Evolutionary conservation across 73 alveolate genomes (phyloP), one percentile per base, ranked within the genome.

Genomic region (Paramecium primaurelia): DNA sequence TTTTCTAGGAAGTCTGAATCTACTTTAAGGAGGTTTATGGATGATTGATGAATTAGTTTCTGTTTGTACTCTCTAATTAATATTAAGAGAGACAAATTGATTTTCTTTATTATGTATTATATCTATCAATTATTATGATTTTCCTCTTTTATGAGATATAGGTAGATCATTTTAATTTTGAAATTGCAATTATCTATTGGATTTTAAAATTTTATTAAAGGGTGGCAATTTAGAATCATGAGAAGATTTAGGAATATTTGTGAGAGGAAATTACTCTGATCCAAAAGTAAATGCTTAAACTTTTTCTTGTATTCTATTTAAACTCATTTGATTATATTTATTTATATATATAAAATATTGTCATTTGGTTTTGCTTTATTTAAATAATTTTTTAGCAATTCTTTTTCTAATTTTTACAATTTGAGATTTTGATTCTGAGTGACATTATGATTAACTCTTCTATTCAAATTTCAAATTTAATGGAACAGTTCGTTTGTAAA

Each of bases 361-460:
- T 64, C 84, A 64, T 64, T 64, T 64, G 84, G 84, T n/a, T 64
- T 64, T 64, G 42, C 51, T 16, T 34, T 64, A 64, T 64, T 64
- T 42, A 75, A 75, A 22, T 42, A 38, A 30, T 75, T 75, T 75
- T 75, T 75, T 75, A n/a, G 88, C 58, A 25, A 75, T 75, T 25
- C 88, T 36, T 42, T 42, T 64, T 64, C 84, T 28, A 64, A 64
- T 64, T 64, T 64, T 64, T 64, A 28, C 84, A 51, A 64, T 64
- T 28, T 64, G 47, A 32, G 84, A 64, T 34, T 64, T 64, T 10
- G 84, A 64, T 64, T 64, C 84, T 3, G 84, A 64, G 12, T 32
- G 47, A 64, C 84, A 64, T 64, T 64, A 14, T 0, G 84, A 64
- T 64, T 34, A 14, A 34, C 47, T 28, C 28, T 64, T 64, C 12